phyloP scores from a whole-genome alignment of 2,329 filamentous ascomycete species.

The Colletotrichum simmondsii region DNA sequence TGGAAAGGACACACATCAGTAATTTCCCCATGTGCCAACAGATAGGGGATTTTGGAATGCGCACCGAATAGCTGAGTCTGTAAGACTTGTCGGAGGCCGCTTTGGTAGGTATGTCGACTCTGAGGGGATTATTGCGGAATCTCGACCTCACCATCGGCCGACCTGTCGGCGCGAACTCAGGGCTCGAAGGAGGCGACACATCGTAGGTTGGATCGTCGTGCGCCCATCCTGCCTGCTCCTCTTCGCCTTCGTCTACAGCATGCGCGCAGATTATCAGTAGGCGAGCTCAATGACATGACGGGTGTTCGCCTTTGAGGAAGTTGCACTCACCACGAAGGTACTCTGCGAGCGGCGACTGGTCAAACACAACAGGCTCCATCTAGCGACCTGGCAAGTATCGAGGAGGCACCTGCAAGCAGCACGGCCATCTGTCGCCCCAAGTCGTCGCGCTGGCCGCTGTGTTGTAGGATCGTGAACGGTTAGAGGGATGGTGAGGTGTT shows the following conservation, averaged over 20 bases:
- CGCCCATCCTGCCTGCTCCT: slow-evolving; percentile 58
- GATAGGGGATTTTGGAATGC: slow-evolving; percentile 36
- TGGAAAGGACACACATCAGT: slow-evolving; percentile 45
- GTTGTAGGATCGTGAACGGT: slow-evolving; percentile 16
- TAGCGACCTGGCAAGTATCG: slow-evolving; percentile 32
- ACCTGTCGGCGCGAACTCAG: slow-evolving; percentile 67
- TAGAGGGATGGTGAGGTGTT: background rate
- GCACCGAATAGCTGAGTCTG: slow-evolving; percentile 63
- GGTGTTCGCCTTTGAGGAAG: background rate
- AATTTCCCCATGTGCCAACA: slow-evolving; percentile 37
- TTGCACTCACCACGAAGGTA: slow-evolving; percentile 84
- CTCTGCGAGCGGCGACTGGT: slow-evolving; percentile 87
- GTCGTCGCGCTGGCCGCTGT: slow-evolving; percentile 20
- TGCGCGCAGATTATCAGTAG: slow-evolving; percentile 35
- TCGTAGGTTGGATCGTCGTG: slow-evolving; percentile 51
- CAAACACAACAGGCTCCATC: slow-evolving; percentile 90
- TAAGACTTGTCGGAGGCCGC: slow-evolving; percentile 54
- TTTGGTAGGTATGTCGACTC: slow-evolving; percentile 52
- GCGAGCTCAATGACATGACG: slow-evolving; percentile 16
- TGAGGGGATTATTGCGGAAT: slow-evolving; percentile 61
- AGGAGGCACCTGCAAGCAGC: slow-evolving; percentile 31
- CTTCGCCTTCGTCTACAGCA: slow-evolving; percentile 60
- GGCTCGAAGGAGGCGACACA: slow-evolving; percentile 59
- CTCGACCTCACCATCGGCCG: slow-evolving; percentile 64
- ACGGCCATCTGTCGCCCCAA: slow-evolving; percentile 33